Percentiles rank a stretch among this genome's conserved stretches.
These are phyloP conservation scores for Lenzites betulinus DNA, from an alignment of 768 basidiomycete species.

Conservation along the genomic window DNA sequence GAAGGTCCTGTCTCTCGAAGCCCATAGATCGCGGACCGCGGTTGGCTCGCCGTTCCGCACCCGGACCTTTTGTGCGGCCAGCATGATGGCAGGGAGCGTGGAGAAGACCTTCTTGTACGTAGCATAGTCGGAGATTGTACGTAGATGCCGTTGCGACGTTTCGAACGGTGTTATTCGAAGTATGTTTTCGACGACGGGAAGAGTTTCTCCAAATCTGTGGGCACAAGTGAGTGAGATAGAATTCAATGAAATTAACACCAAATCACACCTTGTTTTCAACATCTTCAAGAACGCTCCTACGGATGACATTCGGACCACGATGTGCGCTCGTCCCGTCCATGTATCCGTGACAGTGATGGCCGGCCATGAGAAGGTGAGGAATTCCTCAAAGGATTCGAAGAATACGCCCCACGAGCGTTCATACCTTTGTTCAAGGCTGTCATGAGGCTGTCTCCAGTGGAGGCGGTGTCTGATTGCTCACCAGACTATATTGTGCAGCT, in stretches of 20 bases:
- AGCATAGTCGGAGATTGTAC: constrained; percentile 66
- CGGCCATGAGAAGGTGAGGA: constrained; percentile 83
- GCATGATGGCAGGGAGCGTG: constrained; percentile 68
- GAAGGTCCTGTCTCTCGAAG: constrained; percentile 69
- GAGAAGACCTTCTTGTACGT: constrained; percentile 70
- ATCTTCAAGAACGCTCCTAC: constrained; percentile 79
- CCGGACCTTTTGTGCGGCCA: constrained; percentile 65
- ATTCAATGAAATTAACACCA: background rate
- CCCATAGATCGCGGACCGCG: constrained; percentile 69
- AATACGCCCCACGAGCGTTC: constrained; percentile 79
- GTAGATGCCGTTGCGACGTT: constrained; percentile 63
- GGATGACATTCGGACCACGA: constrained; percentile 74
- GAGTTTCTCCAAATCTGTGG: constrained; percentile 70
- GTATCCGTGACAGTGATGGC: constrained; percentile 75
- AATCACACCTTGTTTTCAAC: constrained; percentile 71
- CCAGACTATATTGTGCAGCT: constrained; percentile 70
- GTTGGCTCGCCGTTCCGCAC: constrained; percentile 67
- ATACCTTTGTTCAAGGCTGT: constrained; percentile 49
- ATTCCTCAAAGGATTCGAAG: constrained; percentile 78
- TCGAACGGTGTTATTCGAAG: constrained; percentile 71
- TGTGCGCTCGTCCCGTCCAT: constrained; percentile 72
- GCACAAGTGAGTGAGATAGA: background rate
- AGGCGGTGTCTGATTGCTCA: constrained; percentile 28
- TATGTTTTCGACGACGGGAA: constrained; percentile 74
- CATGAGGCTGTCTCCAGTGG: background rate